Base-by-base conservation (phyloP, 257 asterid genomes). In the Capsicum pubescens region DNA sequence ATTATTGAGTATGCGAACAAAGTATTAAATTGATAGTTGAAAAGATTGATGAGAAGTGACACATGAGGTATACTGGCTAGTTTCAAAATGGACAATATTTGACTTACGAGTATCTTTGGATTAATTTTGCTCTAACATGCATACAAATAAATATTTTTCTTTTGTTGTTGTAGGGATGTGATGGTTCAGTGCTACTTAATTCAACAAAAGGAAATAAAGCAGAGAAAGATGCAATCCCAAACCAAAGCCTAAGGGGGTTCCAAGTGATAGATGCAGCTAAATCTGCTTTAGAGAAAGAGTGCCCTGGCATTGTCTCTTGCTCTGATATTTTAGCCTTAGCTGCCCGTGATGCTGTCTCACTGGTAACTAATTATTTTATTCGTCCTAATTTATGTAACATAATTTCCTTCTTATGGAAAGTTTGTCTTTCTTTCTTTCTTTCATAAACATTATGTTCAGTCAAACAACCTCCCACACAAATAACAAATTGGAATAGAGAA, bases 301-400 rank as follows among this genome's bases (percentile, higher is more conserved):
- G 95, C 69, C 94, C 92, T 4, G 81, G 95, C 26, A 60, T 5
- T 9, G 97, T 94, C 0, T 93, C 98, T 0, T 93, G 97, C 84
- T 92, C 97, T 16, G 97, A 93, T 86, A 90, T 91, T 55, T 59
- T 92, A 0, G 92, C 97, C 60, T 84, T 94, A 36, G 94, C 86
- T 6, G 94, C 98, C 1, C 87, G 94, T 50, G 97, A 89, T 59
- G 93, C 93, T 0, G 93, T 93, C 66, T 13, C 42, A 10, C 74
- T 84, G 87, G 93, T 93, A 86, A 69, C 46, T 39, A 39, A 39
- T 39, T 39, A 39, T 4, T 39, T 39, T 39, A 39, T 39, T 39
- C 44, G 44, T 39, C 44, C 44, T 39, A 39, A 39, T 39, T 39
- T 39, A 39, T 39, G 44, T 39, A 39, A 4, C 44, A 39, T 39